phyloP scores from a whole-genome alignment of 345 rosid genomes.

The Salix udensis region DNA sequence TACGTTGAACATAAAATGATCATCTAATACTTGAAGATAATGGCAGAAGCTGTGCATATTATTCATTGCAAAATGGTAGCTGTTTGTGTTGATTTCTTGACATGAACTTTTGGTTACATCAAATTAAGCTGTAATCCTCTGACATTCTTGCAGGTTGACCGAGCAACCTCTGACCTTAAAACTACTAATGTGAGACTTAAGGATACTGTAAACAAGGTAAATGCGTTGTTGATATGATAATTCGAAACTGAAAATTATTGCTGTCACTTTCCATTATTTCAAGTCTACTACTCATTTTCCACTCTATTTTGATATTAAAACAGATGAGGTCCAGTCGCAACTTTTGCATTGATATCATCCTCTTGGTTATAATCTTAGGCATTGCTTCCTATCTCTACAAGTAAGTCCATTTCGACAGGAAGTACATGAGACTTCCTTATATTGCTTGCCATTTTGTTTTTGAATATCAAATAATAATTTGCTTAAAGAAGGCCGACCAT shows the following conservation, averaged over 20 bases:
- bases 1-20: neutral
- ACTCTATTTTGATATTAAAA: neutral
- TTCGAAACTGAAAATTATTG: neutral
- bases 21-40: no score
- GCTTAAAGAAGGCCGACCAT: no score
- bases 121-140: neutral
- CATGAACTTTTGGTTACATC: neutral
- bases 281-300: neutral
- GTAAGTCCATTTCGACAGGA: slow-evolving; percentile 9
- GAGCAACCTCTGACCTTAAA: slow-evolving; percentile 23
- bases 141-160: slow-evolving; percentile 19
- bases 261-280: neutral
- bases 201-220: slow-evolving; percentile 30
- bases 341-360: slow-evolving; percentile 32
- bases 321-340: slow-evolving; percentile 38
- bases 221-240: neutral
- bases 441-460: neutral
- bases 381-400: slow-evolving; percentile 34
- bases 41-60: no score
- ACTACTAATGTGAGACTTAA: slow-evolving; percentile 32
- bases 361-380: slow-evolving; percentile 23
- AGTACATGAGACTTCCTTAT: neutral
- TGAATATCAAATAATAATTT: neutral
- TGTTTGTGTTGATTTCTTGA: neutral
- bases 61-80: neutral